Conservation (phyloP, 106 monocot genomes). For the Acanthochlamys bracteata region DNA sequence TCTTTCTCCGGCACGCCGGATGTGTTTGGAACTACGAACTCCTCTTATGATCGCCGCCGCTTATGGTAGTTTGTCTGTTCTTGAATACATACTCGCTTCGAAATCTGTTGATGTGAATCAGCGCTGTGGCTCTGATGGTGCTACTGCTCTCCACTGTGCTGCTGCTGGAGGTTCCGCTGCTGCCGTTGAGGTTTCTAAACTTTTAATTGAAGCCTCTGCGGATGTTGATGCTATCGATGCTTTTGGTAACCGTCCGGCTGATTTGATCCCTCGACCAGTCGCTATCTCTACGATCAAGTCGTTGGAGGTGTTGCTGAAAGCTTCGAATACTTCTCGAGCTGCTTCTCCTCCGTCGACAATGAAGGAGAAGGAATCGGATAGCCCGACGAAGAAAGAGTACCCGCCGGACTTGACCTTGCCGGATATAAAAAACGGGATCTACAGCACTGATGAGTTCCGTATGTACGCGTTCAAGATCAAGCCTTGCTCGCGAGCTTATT, state of each 20-base stretch:
- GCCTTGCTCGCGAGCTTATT: constrained; percentile 85
- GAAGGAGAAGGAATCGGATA: background rate
- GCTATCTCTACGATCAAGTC: background rate
- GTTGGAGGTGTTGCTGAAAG: constrained; percentile 28
- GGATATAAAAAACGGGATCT: constrained; percentile 82
- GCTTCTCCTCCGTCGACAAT: constrained; percentile 1
- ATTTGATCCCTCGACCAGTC: constrained; percentile 26
- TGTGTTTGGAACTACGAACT: constrained; percentile 39
- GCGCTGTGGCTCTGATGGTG: constrained; percentile 32
- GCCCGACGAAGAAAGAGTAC: constrained; percentile 51
- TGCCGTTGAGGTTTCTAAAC: constrained; percentile 8
- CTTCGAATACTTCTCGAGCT: constrained; percentile 3
- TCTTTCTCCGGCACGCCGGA: constrained; percentile 5
- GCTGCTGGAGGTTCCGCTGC: constrained; percentile 30
- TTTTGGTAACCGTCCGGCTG: constrained; percentile 34
- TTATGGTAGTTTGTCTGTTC: constrained; percentile 59
- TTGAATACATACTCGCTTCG: constrained; percentile 36
- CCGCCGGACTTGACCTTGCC: constrained; percentile 71
- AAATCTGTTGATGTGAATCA: constrained; percentile 22
- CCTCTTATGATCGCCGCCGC: constrained; percentile 72
- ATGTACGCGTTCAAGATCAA: constrained; percentile 95
- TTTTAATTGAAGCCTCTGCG: constrained; percentile 33
- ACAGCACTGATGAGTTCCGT: constrained; percentile 88
- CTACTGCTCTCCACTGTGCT: constrained; percentile 67
- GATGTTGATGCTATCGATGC: constrained; percentile 30